These are phyloP conservation scores for Pseudogymnoascus pannorum DNA, from an alignment of 2,329 filamentous ascomycete species.

Conservation along the genomic window DNA sequence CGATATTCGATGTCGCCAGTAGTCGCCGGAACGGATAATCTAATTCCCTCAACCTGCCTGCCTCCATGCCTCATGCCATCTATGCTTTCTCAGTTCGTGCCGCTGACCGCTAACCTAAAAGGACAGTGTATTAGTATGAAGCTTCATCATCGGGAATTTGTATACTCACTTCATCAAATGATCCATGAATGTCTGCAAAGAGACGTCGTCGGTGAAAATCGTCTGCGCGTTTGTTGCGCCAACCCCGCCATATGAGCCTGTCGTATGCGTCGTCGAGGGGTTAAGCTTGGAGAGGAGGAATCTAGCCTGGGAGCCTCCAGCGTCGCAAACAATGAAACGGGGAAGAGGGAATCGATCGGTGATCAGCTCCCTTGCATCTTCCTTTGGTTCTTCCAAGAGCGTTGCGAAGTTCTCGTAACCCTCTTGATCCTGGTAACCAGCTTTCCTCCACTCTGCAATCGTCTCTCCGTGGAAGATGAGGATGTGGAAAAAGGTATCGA, in stretches of 20 bases:
- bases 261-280: slow-evolving; percentile 93
- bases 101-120: slow-evolving; percentile 41
- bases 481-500: slow-evolving; percentile 99
- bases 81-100: slow-evolving; percentile 35
- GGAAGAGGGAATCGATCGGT: slow-evolving; percentile 96
- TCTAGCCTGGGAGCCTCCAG: slow-evolving; percentile 94
- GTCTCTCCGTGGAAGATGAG: slow-evolving; percentile 99
- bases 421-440: slow-evolving; percentile 95
- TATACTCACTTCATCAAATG: slow-evolving; percentile 90
- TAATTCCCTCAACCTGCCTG: slow-evolving; percentile 5
- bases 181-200: slow-evolving; percentile 98
- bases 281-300: slow-evolving; percentile 97
- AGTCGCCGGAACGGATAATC: slow-evolving; percentile 7
- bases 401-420: slow-evolving; percentile 94
- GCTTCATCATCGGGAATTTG: background rate
- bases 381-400: slow-evolving; percentile 86
- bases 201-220: slow-evolving; percentile 98
- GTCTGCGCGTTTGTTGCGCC: slow-evolving; percentile 84
- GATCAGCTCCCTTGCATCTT: slow-evolving; percentile 94
- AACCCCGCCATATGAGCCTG: slow-evolving; percentile 82
- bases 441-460: slow-evolving; percentile 95
- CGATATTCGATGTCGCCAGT: slow-evolving; percentile 2
- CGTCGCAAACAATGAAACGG: slow-evolving; percentile 96
- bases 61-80: background rate
- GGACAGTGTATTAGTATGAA: background rate